A percentile compares a stretch with the other conserved stretches of the same genome.
These are phyloP conservation scores for Alnus rubra DNA, from an alignment of 306 rosid genomes.

Conservation along the genomic window DNA sequence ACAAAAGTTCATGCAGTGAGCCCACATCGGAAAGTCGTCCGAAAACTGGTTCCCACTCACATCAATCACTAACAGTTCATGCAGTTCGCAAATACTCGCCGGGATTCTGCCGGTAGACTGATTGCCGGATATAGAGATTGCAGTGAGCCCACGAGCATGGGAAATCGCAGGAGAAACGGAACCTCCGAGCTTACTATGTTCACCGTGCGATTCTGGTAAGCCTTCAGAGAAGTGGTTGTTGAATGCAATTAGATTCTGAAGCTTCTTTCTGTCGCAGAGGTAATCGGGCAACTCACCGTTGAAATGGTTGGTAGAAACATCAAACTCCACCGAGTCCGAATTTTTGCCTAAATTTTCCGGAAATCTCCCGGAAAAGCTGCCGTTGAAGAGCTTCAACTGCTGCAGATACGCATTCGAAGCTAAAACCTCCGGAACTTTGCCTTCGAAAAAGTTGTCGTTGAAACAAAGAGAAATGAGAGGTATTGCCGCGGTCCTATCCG, in stretches of 20 bases:
- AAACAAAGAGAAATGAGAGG: conserved; percentile 41
- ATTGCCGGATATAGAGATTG: conserved; percentile 43
- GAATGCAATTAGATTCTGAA: conserved; percentile 46
- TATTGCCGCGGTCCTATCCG: conserved; percentile 43
- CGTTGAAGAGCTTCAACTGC: conserved; percentile 58
- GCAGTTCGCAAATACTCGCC: conserved; percentile 45
- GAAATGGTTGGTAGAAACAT: conserved; percentile 72
- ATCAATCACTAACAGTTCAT: conserved; percentile 40
- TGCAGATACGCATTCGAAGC: conserved; percentile 50
- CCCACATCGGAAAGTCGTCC: conserved; percentile 62
- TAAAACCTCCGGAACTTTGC: conserved; percentile 55
- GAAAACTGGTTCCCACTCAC: conserved; percentile 50
- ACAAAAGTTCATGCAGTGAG: too few relatives aligned
- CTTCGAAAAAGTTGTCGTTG: conserved; percentile 66
- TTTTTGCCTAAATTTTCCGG: conserved; percentile 58
- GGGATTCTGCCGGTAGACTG: conserved; percentile 58
- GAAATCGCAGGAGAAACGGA: conserved; percentile 45
- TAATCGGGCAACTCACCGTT: conserved; percentile 53
- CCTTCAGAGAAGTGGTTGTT: conserved; percentile 54
- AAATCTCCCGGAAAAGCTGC: conserved; percentile 61
- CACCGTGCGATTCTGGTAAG: conserved; percentile 41
- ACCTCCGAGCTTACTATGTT: conserved; percentile 61
- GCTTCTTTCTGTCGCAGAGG: conserved; percentile 57
- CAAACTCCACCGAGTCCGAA: conserved; percentile 47
- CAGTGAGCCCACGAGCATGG: conserved; percentile 24